Evolutionary conservation across 129 eudicot species (phyloP).

Genomic region (Solidago caesia): DNA sequence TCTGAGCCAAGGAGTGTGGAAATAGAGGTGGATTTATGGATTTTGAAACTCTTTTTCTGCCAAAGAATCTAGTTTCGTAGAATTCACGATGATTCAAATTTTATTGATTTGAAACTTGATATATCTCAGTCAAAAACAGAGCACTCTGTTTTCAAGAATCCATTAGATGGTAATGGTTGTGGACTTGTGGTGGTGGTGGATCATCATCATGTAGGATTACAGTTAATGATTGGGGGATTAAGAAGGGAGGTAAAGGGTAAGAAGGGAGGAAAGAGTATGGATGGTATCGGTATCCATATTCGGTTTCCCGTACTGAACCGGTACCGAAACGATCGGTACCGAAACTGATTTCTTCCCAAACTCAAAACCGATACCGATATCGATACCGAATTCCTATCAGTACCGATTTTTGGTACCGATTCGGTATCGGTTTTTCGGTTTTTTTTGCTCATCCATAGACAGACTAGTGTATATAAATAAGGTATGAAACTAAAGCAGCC

Average conservation of each 20-base stretch:
- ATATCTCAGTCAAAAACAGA: slow-evolving; percentile 51
- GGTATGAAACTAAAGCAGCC: too few relatives aligned
- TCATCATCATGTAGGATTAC: slow-evolving; percentile 58
- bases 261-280: slow-evolving; percentile 47
- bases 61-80: slow-evolving; percentile 65
- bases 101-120: slow-evolving; percentile 79
- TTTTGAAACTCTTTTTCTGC: slow-evolving; percentile 43
- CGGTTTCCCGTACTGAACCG: too few relatives aligned
- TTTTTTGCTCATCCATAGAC: too few relatives aligned
- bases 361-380: too few relatives aligned
- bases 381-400: too few relatives aligned
- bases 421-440: too few relatives aligned
- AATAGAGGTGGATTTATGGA: slow-evolving; percentile 39
- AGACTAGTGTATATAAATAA: too few relatives aligned
- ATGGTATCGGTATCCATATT: too few relatives aligned
- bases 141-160: slow-evolving; percentile 38
- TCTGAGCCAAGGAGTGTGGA: slow-evolving; percentile 69
- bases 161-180: neutral
- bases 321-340: too few relatives aligned
- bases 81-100: slow-evolving; percentile 69
- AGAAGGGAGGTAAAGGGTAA: slow-evolving; percentile 57
- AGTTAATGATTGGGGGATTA: slow-evolving; percentile 60
- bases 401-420: too few relatives aligned
- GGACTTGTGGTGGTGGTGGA: slow-evolving; percentile 7
- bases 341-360: too few relatives aligned